Conservation (phyloP, 2,329 filamentous ascomycete species). For the Davidsoniella australis region DNA sequence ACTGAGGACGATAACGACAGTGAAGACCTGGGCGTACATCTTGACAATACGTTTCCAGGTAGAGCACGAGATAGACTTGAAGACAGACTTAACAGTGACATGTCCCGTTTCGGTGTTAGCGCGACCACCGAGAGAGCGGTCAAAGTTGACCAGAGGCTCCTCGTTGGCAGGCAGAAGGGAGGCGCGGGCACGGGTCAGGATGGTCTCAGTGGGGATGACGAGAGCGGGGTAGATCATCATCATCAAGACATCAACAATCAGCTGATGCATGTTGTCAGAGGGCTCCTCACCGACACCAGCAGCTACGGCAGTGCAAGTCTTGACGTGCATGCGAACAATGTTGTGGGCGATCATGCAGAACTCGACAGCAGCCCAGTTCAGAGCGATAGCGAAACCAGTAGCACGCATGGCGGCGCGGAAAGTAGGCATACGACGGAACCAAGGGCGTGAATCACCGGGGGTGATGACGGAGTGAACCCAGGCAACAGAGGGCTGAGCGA, state of each 20-base stretch:
- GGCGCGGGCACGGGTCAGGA: conserved; percentile 69
- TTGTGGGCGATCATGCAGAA: conserved; percentile 30
- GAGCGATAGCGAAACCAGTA: conserved; percentile 48
- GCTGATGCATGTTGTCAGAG: conserved; percentile 12
- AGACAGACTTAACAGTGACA: conserved; percentile 57
- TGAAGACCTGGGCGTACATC: conserved; percentile 52
- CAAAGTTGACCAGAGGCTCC: conserved; percentile 76
- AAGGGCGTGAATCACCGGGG: conserved; percentile 42
- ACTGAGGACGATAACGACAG: conserved; percentile 2
- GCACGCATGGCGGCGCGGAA: conserved; percentile 47
- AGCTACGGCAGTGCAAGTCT: conserved; percentile 21
- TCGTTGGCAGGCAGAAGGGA: conserved; percentile 68
- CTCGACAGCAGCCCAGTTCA: conserved; percentile 42
- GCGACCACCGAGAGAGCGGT: conserved; percentile 67
- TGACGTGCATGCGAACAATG: conserved; percentile 21
- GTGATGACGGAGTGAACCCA: conserved; percentile 84
- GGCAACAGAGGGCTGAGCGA: conserved; percentile 47
- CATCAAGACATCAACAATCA: conserved; percentile 24
- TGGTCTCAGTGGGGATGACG: conserved; percentile 58
- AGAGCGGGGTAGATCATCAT: conserved; percentile 29
- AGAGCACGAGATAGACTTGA: conserved; percentile 57
- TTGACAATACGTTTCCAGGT: conserved; percentile 52
- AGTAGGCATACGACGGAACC: conserved; percentile 52
- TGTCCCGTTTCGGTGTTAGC: conserved; percentile 59
- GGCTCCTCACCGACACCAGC: conserved; percentile 22